Evolutionary conservation across 805 yeast species (phyloP).

Genomic region (Ogataea naganishii): DNA sequence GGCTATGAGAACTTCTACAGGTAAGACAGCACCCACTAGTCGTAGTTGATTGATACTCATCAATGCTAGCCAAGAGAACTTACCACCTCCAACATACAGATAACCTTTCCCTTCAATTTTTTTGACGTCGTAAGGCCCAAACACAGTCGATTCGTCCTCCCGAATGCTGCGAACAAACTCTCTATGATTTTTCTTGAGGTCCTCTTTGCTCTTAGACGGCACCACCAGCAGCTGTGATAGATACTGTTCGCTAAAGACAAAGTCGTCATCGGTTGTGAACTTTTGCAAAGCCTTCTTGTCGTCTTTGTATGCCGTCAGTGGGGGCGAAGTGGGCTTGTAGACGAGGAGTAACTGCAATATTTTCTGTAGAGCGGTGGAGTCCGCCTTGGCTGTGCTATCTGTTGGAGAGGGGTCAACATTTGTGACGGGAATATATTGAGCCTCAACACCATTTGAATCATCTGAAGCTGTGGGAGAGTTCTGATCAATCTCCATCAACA

Average conservation of each 20-base stretch:
- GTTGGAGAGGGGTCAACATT: too few species aligned
- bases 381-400: too few species aligned
- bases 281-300: constrained; percentile 34
- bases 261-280: constrained; percentile 30
- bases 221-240: constrained; percentile 34
- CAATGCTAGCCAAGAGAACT: constrained; percentile 41
- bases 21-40: constrained; percentile 33
- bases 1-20: constrained; percentile 44
- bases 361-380: too few species aligned
- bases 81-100: constrained; percentile 46
- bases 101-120: constrained; percentile 27
- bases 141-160: constrained; percentile 27
- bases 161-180: constrained; percentile 17
- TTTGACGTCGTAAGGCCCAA: constrained; percentile 15
- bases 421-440: too few species aligned
- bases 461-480: too few species aligned
- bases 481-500: too few species aligned
- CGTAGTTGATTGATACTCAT: constrained; percentile 39
- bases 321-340: constrained; percentile 26
- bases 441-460: too few species aligned
- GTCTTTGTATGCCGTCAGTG: constrained; percentile 33
- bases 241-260: constrained; percentile 37
- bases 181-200: constrained; percentile 29
- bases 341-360: constrained; percentile 17
- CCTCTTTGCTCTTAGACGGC: constrained; percentile 22